A percentile compares a stretch with the other conserved stretches of the same genome.
These are phyloP conservation scores for Harringtonia lauricola DNA, from an alignment of 2,329 filamentous ascomycete species.

Conservation along the genomic window DNA sequence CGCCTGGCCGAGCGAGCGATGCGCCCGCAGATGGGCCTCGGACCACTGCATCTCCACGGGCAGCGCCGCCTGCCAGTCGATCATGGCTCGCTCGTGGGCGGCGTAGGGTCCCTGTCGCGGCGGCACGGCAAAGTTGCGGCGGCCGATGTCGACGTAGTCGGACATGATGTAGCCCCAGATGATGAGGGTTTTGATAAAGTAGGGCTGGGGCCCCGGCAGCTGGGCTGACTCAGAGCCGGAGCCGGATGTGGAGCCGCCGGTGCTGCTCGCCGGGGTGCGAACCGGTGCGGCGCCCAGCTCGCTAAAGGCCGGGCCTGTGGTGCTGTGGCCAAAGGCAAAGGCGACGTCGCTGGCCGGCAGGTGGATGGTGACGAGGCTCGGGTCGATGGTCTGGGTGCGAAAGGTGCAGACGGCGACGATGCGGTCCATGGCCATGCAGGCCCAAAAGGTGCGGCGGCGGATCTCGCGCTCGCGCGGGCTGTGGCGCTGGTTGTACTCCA, in stretches of 20 bases:
- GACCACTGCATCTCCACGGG: not conserved
- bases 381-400: not conserved
- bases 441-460: constrained; percentile 2
- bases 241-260: too few species aligned
- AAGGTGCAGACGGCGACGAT: not conserved
- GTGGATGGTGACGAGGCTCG: not conserved
- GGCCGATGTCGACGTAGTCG: not conserved
- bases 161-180: not conserved
- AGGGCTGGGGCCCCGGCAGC: not conserved
- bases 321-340: not conserved
- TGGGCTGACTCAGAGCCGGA: too few species aligned
- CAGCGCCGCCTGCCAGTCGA: not conserved
- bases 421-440: constrained; percentile 7
- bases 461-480: not conserved
- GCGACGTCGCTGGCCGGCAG: not conserved
- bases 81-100: not conserved
- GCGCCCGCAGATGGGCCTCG: not conserved
- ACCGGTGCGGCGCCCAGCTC: too few species aligned
- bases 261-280: too few species aligned
- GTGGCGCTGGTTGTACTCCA: not conserved
- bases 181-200: not conserved
- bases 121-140: not conserved
- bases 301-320: not conserved
- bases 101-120: not conserved
- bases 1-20: not conserved